These are phyloP conservation scores for Salix koriyanagi DNA, from an alignment of 345 rosid genomes.

Conservation along the genomic window DNA sequence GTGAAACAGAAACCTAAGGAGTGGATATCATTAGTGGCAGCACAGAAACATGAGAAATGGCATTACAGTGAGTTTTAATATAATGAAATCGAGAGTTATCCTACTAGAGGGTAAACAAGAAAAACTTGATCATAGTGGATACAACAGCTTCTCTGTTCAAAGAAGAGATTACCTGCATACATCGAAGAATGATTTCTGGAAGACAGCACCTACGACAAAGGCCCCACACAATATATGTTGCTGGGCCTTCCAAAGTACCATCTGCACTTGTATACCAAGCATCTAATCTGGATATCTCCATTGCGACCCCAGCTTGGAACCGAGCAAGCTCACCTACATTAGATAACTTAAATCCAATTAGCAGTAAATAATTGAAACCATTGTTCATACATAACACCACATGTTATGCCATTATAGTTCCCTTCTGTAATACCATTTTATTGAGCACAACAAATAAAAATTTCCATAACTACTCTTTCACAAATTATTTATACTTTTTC, in stretches of 20 bases:
- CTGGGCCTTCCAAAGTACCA: constrained; percentile 65
- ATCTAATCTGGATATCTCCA: constrained; percentile 91
- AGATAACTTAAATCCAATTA: background rate
- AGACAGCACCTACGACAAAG: constrained; percentile 94
- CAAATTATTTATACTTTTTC: too few relatives aligned
- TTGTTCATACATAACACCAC: background rate
- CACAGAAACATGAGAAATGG: background rate
- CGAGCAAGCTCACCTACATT: constrained; percentile 85
- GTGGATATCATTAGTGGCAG: background rate
- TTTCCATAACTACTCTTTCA: background rate
- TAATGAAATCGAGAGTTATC: background rate
- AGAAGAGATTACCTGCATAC: constrained; percentile 62
- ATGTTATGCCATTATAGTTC: background rate
- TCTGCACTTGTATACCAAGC: constrained; percentile 85
- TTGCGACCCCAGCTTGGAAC: constrained; percentile 82
- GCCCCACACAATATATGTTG: constrained; percentile 71
- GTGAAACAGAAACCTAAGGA: constrained; percentile 72
- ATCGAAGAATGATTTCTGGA: constrained; percentile 82
- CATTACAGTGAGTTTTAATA: background rate
- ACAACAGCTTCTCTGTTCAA: background rate
- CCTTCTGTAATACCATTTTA: background rate
- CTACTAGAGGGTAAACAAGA: too few relatives aligned
- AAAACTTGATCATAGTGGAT: too few relatives aligned
- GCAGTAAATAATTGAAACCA: background rate
- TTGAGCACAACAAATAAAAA: background rate